Percentiles rank a stretch among this genome's conserved stretches.
These are phyloP conservation scores for Astrephomene gubernaculifera DNA, from an alignment of 139 green algal species.

Conservation along the genomic window DNA sequence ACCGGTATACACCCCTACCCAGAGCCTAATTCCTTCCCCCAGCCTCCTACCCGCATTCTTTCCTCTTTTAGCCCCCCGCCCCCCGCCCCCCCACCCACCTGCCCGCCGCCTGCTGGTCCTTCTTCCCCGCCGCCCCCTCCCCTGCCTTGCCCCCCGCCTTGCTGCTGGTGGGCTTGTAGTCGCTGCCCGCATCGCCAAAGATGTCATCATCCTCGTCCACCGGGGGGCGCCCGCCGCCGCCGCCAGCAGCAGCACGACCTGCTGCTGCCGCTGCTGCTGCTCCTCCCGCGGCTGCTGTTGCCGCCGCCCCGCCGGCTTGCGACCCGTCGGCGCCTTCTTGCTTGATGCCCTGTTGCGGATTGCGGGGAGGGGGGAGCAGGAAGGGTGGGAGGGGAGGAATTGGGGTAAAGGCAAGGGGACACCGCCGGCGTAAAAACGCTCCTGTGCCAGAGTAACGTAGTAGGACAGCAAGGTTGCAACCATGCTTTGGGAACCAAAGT, in stretches of 20 bases:
- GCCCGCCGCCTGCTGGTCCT: neutral
- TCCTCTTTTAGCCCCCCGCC: too few relatives aligned
- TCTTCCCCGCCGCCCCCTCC: neutral
- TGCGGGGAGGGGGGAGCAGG: too few relatives aligned
- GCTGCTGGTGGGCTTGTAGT: slow-evolving; percentile 80
- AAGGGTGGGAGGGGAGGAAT: too few relatives aligned
- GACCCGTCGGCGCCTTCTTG: neutral
- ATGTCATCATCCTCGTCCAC: slow-evolving; percentile 90
- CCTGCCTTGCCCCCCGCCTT: slow-evolving; percentile 2
- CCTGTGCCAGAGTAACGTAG: too few relatives aligned
- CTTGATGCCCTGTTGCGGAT: slow-evolving; percentile 49
- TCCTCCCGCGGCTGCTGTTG: neutral
- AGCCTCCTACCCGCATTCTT: too few relatives aligned
- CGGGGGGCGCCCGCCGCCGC: neutral
- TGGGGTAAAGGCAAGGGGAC: too few relatives aligned
- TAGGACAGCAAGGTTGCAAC: too few relatives aligned
- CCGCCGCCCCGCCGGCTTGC: neutral
- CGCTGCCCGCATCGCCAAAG: slow-evolving; percentile 90
- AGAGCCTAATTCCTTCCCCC: too few relatives aligned
- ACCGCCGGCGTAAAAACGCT: too few relatives aligned
- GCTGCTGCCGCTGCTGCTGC: neutral
- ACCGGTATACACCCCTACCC: too few relatives aligned
- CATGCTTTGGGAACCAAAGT: too few relatives aligned
- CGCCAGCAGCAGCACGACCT: neutral
- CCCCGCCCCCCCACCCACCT: too few relatives aligned